Percentiles rank a stretch among this genome's conserved stretches.
Conservation (phyloP, 495 filamentous ascomycete species). For the Penicillium steckii region DNA sequence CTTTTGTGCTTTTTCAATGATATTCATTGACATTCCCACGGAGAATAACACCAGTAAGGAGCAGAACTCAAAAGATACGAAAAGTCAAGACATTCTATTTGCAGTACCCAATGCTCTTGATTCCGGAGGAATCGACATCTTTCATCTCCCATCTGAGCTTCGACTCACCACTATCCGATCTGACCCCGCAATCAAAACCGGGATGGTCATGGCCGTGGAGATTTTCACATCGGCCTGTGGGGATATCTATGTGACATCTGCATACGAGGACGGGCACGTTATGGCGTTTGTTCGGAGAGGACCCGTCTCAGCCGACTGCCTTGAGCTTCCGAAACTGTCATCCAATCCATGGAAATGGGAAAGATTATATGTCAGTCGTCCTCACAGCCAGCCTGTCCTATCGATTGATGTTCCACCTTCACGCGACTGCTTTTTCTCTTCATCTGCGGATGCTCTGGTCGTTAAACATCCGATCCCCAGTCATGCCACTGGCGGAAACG, state of each 20-base stretch:
- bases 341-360: conserved; percentile 51
- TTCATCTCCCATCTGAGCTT: conserved; percentile 72
- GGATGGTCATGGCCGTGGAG: conserved; percentile 88
- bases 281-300: conserved; percentile 51
- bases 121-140: conserved; percentile 82
- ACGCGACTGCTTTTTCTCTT: conserved; percentile 69
- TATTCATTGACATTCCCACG: conserved; percentile 15
- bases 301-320: conserved; percentile 9
- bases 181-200: conserved; percentile 57
- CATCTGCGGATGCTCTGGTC: conserved; percentile 73
- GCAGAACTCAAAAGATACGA: background rate
- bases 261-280: conserved; percentile 83
- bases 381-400: conserved; percentile 82
- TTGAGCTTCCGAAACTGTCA: conserved; percentile 7
- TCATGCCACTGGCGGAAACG: conserved; percentile 7
- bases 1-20: conserved; percentile 83
- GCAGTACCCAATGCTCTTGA: conserved; percentile 76
- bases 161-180: conserved; percentile 66
- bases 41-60: background rate
- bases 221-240: conserved; percentile 45
- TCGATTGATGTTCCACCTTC: conserved; percentile 66
- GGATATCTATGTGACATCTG: conserved; percentile 59
- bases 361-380: conserved; percentile 60
- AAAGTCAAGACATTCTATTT: conserved; percentile 48
- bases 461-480: conserved; percentile 60